Percentiles rank a stretch among this genome's conserved stretches.
phyloP scores from a whole-genome alignment of 1,139 yeast genomes.

The Groenewaldozyma auringiensis region DNA sequence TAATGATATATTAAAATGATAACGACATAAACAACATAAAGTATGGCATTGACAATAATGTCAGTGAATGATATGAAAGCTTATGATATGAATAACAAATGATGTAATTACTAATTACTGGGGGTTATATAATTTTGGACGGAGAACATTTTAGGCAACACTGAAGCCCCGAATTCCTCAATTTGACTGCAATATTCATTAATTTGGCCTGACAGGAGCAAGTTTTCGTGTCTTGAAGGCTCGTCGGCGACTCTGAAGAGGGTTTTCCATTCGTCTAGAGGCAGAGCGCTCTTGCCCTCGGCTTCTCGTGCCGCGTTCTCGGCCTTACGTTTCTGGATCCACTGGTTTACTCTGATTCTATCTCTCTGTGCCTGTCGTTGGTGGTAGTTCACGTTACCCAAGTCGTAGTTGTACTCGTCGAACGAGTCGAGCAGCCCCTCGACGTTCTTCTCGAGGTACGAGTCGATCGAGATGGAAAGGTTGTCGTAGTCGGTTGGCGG shows the following conservation, averaged over 20 bases:
- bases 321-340: constrained; percentile 64
- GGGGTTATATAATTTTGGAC: constrained; percentile 34
- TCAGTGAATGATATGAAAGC: background rate
- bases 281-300: constrained; percentile 47
- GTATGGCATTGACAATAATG: no score
- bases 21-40: background rate
- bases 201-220: constrained; percentile 62
- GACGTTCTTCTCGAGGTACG: constrained; percentile 40
- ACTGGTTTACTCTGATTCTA: constrained; percentile 58
- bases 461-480: constrained; percentile 37
- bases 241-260: constrained; percentile 64
- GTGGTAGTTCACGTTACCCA: constrained; percentile 68
- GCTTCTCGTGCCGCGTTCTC: constrained; percentile 56
- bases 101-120: background rate
- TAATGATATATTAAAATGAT: background rate
- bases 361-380: constrained; percentile 75
- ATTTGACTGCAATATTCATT: constrained; percentile 62
- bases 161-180: constrained; percentile 52
- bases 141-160: constrained; percentile 54
- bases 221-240: constrained; percentile 69
- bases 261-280: constrained; percentile 57
- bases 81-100: no score
- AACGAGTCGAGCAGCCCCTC: constrained; percentile 68
- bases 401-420: constrained; percentile 74
- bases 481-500: constrained; percentile 25